Conservation (phyloP, 495 filamentous ascomycete genomes). For the Penicillium subrubescens region DNA sequence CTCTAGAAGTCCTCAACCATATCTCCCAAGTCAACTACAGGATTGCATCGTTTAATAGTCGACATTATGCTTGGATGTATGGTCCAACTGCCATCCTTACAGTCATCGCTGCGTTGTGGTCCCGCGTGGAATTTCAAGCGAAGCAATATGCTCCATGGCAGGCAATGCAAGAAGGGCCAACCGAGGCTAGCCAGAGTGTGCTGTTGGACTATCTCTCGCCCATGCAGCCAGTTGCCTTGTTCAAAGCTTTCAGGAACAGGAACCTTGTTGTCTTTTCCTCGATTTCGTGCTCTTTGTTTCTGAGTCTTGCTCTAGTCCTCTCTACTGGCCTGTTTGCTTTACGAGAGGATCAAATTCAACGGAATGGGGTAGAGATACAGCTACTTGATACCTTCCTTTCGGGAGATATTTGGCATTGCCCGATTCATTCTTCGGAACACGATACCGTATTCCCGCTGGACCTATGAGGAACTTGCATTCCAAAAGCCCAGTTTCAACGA, state of each 20-base stretch:
- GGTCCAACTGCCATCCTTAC: slow-evolving; percentile 35
- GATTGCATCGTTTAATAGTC: slow-evolving; percentile 13
- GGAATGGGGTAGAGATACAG: no score
- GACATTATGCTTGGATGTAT: slow-evolving; percentile 32
- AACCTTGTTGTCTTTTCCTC: slow-evolving; percentile 5
- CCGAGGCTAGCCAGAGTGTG: slow-evolving; percentile 6
- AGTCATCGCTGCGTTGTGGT: slow-evolving; percentile 25
- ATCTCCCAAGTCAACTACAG: slow-evolving; percentile 20
- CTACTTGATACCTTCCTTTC: neutral
- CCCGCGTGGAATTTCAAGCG: slow-evolving; percentile 26
- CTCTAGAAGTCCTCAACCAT: slow-evolving; percentile 9
- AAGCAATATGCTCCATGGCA: slow-evolving; percentile 34
- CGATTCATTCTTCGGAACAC: slow-evolving; percentile 10
- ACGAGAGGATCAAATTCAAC: neutral
- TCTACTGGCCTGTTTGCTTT: slow-evolving; percentile 16
- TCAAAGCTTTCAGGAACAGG: slow-evolving; percentile 5
- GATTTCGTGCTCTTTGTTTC: neutral
- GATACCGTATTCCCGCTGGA: slow-evolving; percentile 12
- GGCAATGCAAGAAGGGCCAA: slow-evolving; percentile 12
- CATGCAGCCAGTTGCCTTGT: slow-evolving; percentile 11
- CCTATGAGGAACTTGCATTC: slow-evolving; percentile 16
- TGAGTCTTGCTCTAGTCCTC: slow-evolving; percentile 12
- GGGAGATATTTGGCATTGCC: neutral
- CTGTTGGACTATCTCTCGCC: slow-evolving; percentile 14
- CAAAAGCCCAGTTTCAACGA: neutral